Percentiles rank a stretch among this genome's conserved stretches.
phyloP scores from a whole-genome alignment of 176 grass and related monocot species.

The Aegilops umbellulata region DNA sequence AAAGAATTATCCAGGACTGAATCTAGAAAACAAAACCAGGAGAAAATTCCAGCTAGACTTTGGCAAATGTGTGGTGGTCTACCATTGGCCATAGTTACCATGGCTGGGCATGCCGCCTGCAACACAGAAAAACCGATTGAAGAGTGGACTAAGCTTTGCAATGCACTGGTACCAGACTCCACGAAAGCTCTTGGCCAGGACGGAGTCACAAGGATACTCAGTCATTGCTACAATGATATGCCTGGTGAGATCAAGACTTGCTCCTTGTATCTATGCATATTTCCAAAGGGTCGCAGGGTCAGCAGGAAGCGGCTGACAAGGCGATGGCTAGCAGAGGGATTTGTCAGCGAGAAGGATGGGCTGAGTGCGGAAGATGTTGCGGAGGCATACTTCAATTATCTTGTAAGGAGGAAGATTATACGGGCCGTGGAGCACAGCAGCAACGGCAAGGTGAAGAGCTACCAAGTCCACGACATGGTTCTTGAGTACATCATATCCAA shows the following conservation, averaged over 20 bases:
- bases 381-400: neutral
- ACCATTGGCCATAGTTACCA: no score
- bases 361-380: neutral
- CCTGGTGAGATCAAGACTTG: neutral
- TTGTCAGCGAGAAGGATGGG: neutral
- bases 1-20: no score
- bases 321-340: neutral
- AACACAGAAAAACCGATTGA: accelerated
- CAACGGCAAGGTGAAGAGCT: neutral
- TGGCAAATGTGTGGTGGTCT: no score
- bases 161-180: no score
- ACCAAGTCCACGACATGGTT: neutral
- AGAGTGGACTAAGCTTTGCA: accelerated
- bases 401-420: neutral
- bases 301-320: neutral
- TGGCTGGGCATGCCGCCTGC: no score
- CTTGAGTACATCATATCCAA: neutral
- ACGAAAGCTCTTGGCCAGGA: neutral
- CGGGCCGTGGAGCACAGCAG: neutral
- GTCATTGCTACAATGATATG: neutral
- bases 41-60: no score
- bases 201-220: neutral
- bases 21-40: no score
- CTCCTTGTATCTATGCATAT: neutral
- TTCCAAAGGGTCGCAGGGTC: neutral